phyloP scores from a whole-genome alignment of 2,329 filamentous ascomycete genomes.

The Bipolaris bicolor region DNA sequence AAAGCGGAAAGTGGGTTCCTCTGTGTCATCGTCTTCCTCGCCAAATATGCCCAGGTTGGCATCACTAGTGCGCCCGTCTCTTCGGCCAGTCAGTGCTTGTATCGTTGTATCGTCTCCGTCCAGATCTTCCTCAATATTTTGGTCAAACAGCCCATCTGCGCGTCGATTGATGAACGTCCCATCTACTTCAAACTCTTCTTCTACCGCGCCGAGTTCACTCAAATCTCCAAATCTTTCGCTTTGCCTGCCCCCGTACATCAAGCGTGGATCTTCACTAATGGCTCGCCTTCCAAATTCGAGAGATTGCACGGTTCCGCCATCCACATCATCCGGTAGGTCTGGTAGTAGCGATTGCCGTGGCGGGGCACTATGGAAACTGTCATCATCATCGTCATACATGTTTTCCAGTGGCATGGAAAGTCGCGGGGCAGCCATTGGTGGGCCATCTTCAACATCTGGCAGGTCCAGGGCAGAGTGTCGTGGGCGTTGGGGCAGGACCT shows the following conservation, averaged over 20 bases:
- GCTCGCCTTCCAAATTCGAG: conserved; percentile 55
- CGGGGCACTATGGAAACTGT: conserved; percentile 49
- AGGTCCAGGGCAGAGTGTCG: conserved; percentile 49
- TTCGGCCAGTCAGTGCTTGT: conserved; percentile 38
- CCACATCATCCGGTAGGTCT: conserved; percentile 45
- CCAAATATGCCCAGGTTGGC: conserved; percentile 43
- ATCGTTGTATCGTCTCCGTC: conserved; percentile 42
- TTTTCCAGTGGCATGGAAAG: conserved; percentile 52
- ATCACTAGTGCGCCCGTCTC: conserved; percentile 40
- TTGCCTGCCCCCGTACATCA: conserved; percentile 54
- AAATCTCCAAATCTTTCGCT: conserved; percentile 60
- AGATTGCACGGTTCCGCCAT: conserved; percentile 56
- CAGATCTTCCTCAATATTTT: conserved; percentile 42
- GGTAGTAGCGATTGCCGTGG: conserved; percentile 47
- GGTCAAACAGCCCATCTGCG: conserved; percentile 48
- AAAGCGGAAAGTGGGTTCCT: conserved; percentile 50
- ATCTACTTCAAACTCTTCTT: conserved; percentile 50
- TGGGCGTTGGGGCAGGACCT: conserved; percentile 35
- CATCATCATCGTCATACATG: conserved; percentile 51
- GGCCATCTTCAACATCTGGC: conserved; percentile 56
- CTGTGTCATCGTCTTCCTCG: conserved; percentile 40
- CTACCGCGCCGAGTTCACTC: conserved; percentile 46
- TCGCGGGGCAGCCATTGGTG: conserved; percentile 50
- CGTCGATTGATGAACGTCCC: conserved; percentile 48
- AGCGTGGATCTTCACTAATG: conserved; percentile 47